Base-by-base conservation (phyloP, 2,329 filamentous ascomycete genomes). In the Parascedosporium putredinis region DNA sequence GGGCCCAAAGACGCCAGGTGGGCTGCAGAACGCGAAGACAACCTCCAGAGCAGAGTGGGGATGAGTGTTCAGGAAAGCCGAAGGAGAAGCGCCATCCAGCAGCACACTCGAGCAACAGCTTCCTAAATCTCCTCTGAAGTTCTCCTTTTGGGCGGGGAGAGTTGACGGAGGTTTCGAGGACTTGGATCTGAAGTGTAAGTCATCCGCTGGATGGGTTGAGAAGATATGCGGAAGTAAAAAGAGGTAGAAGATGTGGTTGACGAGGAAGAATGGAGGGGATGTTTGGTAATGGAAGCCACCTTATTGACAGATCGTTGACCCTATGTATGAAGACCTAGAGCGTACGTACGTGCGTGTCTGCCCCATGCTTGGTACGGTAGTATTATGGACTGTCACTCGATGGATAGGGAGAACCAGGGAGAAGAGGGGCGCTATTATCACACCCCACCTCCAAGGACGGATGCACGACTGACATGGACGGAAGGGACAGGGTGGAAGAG, bases 381-480 rank as follows among this genome's bases (percentile, higher is more conserved):
- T 42, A 42, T 24, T 42, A 42, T 42, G 38, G 23, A 42, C 38
- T 42, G 38, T 42, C 38, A 42, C 38, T 42, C 38, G 38, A 42
- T 42, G 38, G 38, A 10, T 8, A 42, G 18, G 27, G 27, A 31
- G 6, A 31, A 31, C 27, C 12, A 22, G 38, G 38, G 16, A 10
- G 38, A 20, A 20, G 20, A 20, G 38, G 38, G 38, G 38, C 38
- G 38, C 38, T 42, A 42, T 42, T 42, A 42, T 42, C 38, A 42
- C 38, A 23, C 38, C 38, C 38, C 38, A 20, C 38, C 38, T 42
- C 23, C 16, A 42, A 20, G 38, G n/a, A n/a, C n/a, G n/a, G n/a
- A 22, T 20, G 38, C 16, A 42, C 38, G 20, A 16, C 38, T 42
- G 38, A 42, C 20, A 42, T 42, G 38, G 38, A 42, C n/a, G n/a